A percentile compares a stretch with the other conserved stretches of the same genome.
Evolutionary conservation across 2,329 filamentous ascomycete genomes (phyloP).

Genomic region (Hymenoscyphus infarciens): DNA sequence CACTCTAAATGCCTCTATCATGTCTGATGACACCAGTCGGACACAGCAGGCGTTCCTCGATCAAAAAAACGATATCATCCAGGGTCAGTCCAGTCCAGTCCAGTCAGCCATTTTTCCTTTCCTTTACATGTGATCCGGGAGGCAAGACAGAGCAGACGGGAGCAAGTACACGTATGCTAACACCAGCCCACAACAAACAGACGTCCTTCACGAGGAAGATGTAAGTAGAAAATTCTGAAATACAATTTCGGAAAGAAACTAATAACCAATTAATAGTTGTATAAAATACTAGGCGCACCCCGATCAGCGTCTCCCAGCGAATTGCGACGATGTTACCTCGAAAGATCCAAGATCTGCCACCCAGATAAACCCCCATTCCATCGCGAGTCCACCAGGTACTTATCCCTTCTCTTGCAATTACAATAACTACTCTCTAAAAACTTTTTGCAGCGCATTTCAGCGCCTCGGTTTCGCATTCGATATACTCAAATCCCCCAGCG

Average conservation of each 20-base stretch:
- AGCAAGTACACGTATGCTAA: too few relatives aligned
- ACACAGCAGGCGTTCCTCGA: constrained; percentile 23
- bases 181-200: constrained; percentile 17
- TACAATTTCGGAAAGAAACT: constrained; percentile 8
- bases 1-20: constrained; percentile 29
- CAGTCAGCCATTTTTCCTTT: not conserved
- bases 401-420: not conserved
- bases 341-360: constrained; percentile 40
- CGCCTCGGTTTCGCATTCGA: constrained; percentile 40
- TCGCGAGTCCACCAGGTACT: constrained; percentile 36
- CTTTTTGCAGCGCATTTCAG: constrained; percentile 37
- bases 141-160: not conserved
- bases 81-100: constrained; percentile 23
- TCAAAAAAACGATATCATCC: constrained; percentile 31
- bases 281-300: constrained; percentile 38
- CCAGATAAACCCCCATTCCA: constrained; percentile 40
- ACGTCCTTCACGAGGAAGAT: constrained; percentile 36
- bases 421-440: not conserved
- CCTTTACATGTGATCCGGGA: constrained; percentile 32
- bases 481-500: constrained; percentile 39
- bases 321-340: constrained; percentile 39
- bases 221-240: constrained; percentile 21
- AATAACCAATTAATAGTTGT: constrained; percentile 29
- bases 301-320: constrained; percentile 36
- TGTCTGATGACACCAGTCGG: constrained; percentile 33